A percentile compares a stretch with the other conserved stretches of the same genome.
Evolutionary conservation across 140 eudicot species (phyloP).

Genomic region (Erigeron philadelphicus): DNA sequence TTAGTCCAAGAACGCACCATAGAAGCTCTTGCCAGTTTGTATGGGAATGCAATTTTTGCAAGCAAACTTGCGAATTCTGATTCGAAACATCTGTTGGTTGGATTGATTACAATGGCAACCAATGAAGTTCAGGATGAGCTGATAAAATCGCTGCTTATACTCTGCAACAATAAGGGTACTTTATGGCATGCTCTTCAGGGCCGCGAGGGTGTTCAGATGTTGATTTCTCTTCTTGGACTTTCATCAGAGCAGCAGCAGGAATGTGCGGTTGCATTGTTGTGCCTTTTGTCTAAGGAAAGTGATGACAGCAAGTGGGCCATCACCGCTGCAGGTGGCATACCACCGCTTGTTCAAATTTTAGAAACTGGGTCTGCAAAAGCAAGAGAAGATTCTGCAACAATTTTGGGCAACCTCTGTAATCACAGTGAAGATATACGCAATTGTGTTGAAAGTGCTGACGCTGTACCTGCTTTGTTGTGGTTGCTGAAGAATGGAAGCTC

Average conservation of each 20-base stretch:
- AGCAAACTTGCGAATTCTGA: conserved; percentile 73
- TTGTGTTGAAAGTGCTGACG: conserved; percentile 99
- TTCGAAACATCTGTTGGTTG: conserved; percentile 84
- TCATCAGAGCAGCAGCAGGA: conserved; percentile 99
- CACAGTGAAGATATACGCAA: conserved; percentile 99
- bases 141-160: conserved; percentile 71
- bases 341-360: conserved; percentile 95
- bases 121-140: conserved; percentile 94
- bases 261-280: conserved; percentile 95
- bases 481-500: conserved; percentile 91
- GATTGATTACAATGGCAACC: conserved; percentile 93
- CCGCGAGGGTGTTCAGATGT: conserved; percentile 94
- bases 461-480: conserved; percentile 98
- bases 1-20: conserved; percentile 92
- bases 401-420: conserved; percentile 93
- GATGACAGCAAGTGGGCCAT: conserved; percentile 99
- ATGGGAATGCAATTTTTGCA: conserved; percentile 68
- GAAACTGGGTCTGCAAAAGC: conserved; percentile 97
- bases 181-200: conserved; percentile 98
- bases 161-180: conserved; percentile 73
- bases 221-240: conserved; percentile 93
- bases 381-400: conserved; percentile 90
- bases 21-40: conserved; percentile 98
- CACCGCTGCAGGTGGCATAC: conserved; percentile 99
- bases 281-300: conserved; percentile 83